Percentiles rank a stretch among this genome's conserved stretches.
These are phyloP conservation scores for Eucalyptus tenuipes DNA, from an alignment of 345 rosid species.

Conservation along the genomic window DNA sequence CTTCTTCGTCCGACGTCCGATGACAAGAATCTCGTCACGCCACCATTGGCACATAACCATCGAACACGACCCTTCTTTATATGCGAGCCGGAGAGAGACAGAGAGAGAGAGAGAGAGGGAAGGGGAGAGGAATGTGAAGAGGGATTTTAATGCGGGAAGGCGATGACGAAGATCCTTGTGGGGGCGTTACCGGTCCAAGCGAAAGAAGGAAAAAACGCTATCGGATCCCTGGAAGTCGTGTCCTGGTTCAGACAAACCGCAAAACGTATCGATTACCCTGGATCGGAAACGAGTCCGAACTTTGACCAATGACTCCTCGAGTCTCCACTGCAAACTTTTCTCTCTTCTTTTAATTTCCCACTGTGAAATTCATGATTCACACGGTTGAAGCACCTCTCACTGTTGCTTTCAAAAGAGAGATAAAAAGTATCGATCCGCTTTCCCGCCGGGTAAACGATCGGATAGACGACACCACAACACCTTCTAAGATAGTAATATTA, in stretches of 20 bases:
- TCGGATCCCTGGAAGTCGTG: background rate
- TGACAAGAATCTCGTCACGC: background rate
- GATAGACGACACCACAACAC: background rate
- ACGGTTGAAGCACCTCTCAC: background rate
- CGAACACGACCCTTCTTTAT: background rate
- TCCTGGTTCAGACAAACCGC: background rate
- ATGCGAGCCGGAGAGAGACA: background rate
- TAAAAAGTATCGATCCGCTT: background rate
- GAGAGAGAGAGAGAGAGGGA: background rate
- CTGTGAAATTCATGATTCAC: background rate
- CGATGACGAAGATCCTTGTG: background rate
- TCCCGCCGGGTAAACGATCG: background rate
- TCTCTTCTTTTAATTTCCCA: background rate
- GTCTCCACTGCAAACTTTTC: background rate
- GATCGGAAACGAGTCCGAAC: background rate
- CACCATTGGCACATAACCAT: background rate
- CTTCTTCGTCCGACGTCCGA: background rate
- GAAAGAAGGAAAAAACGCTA: background rate
- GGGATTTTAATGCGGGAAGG: background rate
- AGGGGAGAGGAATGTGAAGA: background rate
- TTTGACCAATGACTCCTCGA: background rate
- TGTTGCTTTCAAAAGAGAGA: background rate
- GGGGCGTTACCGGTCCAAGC: background rate
- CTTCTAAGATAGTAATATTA: background rate
- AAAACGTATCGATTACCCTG: background rate